phyloP scores from a whole-genome alignment of 352 stramenopile species.

The Phytopythium delawarense region DNA sequence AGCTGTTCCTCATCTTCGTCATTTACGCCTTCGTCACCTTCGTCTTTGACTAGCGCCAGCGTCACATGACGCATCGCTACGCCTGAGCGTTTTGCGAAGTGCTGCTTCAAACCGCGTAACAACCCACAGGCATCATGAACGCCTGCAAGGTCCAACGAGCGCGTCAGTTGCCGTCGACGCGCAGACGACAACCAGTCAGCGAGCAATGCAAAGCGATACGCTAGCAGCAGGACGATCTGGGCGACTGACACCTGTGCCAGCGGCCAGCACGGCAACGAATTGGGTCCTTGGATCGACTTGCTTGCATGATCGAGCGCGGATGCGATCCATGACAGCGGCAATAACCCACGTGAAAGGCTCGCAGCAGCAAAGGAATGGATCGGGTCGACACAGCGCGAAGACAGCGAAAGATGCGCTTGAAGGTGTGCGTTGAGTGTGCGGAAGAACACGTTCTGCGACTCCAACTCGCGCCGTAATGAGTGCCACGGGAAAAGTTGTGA shows the following conservation, averaged over 20 bases:
- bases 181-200: constrained; percentile 13
- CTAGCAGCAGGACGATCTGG: constrained; percentile 17
- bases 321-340: constrained; percentile 16
- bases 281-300: neutral
- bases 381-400: neutral
- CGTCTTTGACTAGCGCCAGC: constrained; percentile 10
- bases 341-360: constrained; percentile 13
- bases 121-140: constrained; percentile 14
- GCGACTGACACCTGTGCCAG: constrained; percentile 10
- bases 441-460: constrained; percentile 12
- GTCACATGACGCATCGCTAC: constrained; percentile 7
- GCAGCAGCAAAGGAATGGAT: neutral
- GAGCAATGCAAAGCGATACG: constrained; percentile 19
- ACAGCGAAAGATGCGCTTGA: neutral
- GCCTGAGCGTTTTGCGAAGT: constrained; percentile 1
- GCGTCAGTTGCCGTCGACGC: constrained; percentile 13
- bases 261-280: constrained; percentile 9
- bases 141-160: constrained; percentile 21
- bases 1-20: neutral
- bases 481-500: constrained; percentile 20
- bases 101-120: constrained; percentile 10
- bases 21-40: constrained; percentile 2
- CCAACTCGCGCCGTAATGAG: constrained; percentile 14
- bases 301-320: constrained; percentile 7
- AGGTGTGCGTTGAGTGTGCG: constrained; percentile 3